phyloP scores from a whole-genome alignment of 331 rosid species.

The Phaseolus coccineus region DNA sequence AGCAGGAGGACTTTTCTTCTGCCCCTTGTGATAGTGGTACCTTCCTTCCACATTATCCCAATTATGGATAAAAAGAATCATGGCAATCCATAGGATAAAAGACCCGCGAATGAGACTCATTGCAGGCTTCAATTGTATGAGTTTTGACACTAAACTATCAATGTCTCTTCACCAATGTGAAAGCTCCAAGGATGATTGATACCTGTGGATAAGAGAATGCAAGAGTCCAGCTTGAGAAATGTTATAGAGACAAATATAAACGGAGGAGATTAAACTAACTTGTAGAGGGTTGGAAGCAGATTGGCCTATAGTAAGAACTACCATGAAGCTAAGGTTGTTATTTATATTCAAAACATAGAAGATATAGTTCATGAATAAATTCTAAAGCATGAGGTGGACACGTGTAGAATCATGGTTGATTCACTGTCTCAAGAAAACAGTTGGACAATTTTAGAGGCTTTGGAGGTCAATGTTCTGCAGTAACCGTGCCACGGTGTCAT shows the following conservation, averaged over 20 bases:
- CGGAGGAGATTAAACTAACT: constrained; percentile 18
- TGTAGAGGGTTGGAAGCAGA: constrained; percentile 38
- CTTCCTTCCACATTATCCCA: constrained; percentile 79
- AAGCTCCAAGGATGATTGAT: constrained; percentile 21
- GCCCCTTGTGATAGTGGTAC: constrained; percentile 60
- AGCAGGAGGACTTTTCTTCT: constrained; percentile 45
- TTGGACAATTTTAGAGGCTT: constrained; percentile 47
- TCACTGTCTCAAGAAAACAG: constrained; percentile 36
- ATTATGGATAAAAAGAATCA: constrained; percentile 45
- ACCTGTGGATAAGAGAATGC: constrained; percentile 29
- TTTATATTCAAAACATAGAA: constrained; percentile 51
- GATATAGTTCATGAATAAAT: constrained; percentile 22
- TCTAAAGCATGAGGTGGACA: constrained; percentile 44
- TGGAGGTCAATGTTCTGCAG: constrained; percentile 43
- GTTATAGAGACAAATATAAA: constrained; percentile 7
- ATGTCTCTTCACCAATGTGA: constrained; percentile 43
- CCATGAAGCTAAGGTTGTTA: constrained; percentile 41
- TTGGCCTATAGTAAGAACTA: constrained; percentile 42
- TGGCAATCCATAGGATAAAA: constrained; percentile 47
- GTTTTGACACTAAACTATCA: constrained; percentile 30
- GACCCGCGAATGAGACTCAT: constrained; percentile 54
- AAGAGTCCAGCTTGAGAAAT: constrained; percentile 36
- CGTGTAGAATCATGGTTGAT: constrained; percentile 53
- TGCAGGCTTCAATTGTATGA: not conserved
- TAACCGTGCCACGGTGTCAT: constrained; percentile 36